A percentile compares a stretch with the other conserved stretches of the same genome.
These are phyloP conservation scores for Hymenoscyphus scutula DNA, from an alignment of 2,329 filamentous ascomycete genomes.

Conservation along the genomic window DNA sequence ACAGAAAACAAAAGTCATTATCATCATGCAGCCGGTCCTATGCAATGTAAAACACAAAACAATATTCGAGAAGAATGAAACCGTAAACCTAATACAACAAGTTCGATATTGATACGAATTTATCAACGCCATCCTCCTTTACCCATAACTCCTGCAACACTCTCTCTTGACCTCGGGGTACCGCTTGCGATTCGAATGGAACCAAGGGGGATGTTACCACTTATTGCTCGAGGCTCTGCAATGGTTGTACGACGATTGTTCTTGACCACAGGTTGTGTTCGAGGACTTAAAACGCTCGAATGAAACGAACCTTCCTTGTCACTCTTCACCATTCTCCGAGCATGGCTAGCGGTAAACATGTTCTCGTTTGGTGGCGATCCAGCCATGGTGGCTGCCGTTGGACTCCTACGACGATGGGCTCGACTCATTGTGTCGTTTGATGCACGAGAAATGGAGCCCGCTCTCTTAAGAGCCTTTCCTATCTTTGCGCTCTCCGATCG, in stretches of 20 bases:
- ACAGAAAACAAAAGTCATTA: slow-evolving; percentile 21
- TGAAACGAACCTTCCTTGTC: slow-evolving; percentile 56
- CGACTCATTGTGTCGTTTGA: slow-evolving; percentile 29
- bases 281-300: slow-evolving; percentile 59
- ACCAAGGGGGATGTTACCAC: slow-evolving; percentile 23
- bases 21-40: slow-evolving; percentile 18
- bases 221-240: slow-evolving; percentile 30
- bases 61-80: neutral
- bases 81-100: slow-evolving; percentile 1
- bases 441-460: slow-evolving; percentile 31
- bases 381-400: slow-evolving; percentile 47
- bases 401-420: slow-evolving; percentile 34
- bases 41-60: slow-evolving; percentile 5
- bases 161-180: slow-evolving; percentile 32
- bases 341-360: slow-evolving; percentile 64
- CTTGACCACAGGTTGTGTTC: slow-evolving; percentile 58
- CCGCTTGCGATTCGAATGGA: slow-evolving; percentile 27
- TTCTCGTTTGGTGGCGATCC: slow-evolving; percentile 56
- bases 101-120: slow-evolving; percentile 1
- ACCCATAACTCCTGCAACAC: slow-evolving; percentile 29
- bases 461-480: slow-evolving; percentile 33
- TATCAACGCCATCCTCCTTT: slow-evolving; percentile 33
- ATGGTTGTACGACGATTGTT: slow-evolving; percentile 34
- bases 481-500: slow-evolving; percentile 34
- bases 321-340: slow-evolving; percentile 63